Base-by-base conservation (phyloP, 768 basidiomycete species). In the Mycena olivaceomarginata region DNA sequence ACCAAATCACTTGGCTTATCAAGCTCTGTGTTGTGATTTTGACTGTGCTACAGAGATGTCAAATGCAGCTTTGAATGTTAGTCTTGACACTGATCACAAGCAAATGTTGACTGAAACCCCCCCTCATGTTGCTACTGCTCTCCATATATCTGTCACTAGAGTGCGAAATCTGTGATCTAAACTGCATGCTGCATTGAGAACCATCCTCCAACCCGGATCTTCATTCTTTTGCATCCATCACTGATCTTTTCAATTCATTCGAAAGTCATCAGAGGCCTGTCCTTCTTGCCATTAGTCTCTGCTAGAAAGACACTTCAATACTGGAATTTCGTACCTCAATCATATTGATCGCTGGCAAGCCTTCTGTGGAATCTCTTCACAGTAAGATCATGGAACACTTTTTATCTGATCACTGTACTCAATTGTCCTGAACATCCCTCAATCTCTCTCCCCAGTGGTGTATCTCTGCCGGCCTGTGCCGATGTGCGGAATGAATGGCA, bases 71-170 rank as follows among this genome's bases (percentile, higher is more conserved):
- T 59, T 59, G 25, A 37, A 59, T 45, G 43, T 45, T 15, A 45
- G 43, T 59, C 57, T 63, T 41, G n/a, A 20, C 22, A 39, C 41
- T 11, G 15, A 5, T 63, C 37, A 63, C n/a, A n/a, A 63, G 41
- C 62, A 41, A 41, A 63, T 63, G 16, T 41, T 12, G 18, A 63
- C 62, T 6, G 62, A 63, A 63, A 63, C 40, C 15, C 62, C 41
- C 7, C 20, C 63, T 16, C 63, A 65, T 25, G 41, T 45, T 13
- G 63, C 63, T 45, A 5, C 43, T 39, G 22, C 63, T 9, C 31
- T 65, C 5, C n/a, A 65, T 65, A 43, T 65, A 65, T 65, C 63
- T 65, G 63, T 65, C 39, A 22, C 63, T n/a, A 41, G 41, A 15
- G 20, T 11, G 20, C 41, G 41, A 25, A 65, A 65, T 45, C 43